These are phyloP conservation scores for Cryptococcus depauperatus DNA, from an alignment of 1,284 basidiomycete genomes.

Conservation along the genomic window DNA sequence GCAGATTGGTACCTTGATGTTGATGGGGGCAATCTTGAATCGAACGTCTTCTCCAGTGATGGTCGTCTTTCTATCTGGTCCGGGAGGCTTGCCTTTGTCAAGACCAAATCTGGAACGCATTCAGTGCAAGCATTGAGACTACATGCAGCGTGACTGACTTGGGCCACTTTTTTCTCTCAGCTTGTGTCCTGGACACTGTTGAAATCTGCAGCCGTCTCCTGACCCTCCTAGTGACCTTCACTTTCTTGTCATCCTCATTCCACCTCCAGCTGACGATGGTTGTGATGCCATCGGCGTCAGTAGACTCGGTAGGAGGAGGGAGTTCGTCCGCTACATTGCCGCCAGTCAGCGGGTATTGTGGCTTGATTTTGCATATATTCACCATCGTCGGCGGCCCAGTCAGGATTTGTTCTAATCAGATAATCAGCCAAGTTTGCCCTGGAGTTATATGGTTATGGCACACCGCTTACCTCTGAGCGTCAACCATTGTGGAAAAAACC, in stretches of 20 bases:
- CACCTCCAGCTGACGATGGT: slow-evolving; percentile 74
- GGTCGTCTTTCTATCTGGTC: slow-evolving; percentile 89
- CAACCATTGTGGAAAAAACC: slow-evolving; percentile 7
- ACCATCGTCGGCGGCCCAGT: slow-evolving; percentile 25
- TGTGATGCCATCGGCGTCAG: slow-evolving; percentile 83
- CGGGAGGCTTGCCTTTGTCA: slow-evolving; percentile 79
- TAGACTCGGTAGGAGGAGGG: slow-evolving; percentile 52
- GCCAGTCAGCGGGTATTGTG: neutral
- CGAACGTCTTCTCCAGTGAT: slow-evolving; percentile 87
- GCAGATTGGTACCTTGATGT: slow-evolving; percentile 60
- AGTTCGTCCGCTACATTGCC: slow-evolving; percentile 18
- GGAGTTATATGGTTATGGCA: neutral
- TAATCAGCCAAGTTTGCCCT: neutral
- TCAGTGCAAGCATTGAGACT: slow-evolving; percentile 10
- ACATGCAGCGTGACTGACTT: slow-evolving; percentile 49
- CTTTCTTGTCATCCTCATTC: slow-evolving; percentile 89
- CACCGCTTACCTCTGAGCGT: slow-evolving; percentile 8
- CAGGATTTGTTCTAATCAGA: slow-evolving; percentile 16
- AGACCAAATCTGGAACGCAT: slow-evolving; percentile 61
- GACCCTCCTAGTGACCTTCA: slow-evolving; percentile 86
- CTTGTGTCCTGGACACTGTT: slow-evolving; percentile 87
- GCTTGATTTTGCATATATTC: slow-evolving; percentile 7
- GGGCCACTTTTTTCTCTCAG: slow-evolving; percentile 84
- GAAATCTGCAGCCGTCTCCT: slow-evolving; percentile 83
- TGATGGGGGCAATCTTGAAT: slow-evolving; percentile 73